Evolutionary conservation across 2,329 filamentous ascomycete species (phyloP), one percentile per base, ranked within the genome.

Genomic region (Trichoderma simmonsii): DNA sequence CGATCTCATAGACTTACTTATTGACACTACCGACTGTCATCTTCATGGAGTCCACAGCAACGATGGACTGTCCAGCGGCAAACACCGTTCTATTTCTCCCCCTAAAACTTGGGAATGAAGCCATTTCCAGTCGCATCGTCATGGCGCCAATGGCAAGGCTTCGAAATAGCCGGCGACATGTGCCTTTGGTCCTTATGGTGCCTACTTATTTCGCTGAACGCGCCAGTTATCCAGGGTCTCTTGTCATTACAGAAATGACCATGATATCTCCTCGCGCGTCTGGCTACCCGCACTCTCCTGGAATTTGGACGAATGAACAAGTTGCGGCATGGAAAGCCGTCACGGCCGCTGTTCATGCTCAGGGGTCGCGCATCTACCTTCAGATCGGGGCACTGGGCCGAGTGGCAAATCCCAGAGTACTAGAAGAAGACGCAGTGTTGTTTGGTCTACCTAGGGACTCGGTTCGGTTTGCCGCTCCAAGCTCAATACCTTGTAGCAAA

Each of bases 121-220:
- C 21, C 24, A 48, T 48, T 43, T 63, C 61, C 24, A 48, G 36
- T 7, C 34, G 61, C 4, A 32, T 63, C 11, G 6, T 63, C 36
- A 63, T 63, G 61, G 61, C 61, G 8, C 61, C 61, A n/a, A 63
- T 63, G 61, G 14, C 61, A 39, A 63, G 61, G 11, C 61, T 63
- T 63, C 61, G 61, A 48, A 63, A 63, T 28, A 48, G 61, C 26
- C 36, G 61, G 36, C 36, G 18, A 14, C 61, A 63, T 3, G 36
- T 63, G 0, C 61, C 61, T 2, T 14, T 63, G n/a, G 61, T 63
- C 14, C 26, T 36, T 28, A 63, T 63, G 61, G 61, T 48, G 24
- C 61, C 61, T 4, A 48, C 61, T 3, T 63, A 63, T 48, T 63
- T 63, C 18, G 61, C 61, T 21, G 61, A 48, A 21, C 36, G 61